Percentiles rank a stretch among this genome's conserved stretches.
phyloP scores from a whole-genome alignment of 257 asterid species.

The Jacaranda copaia region DNA sequence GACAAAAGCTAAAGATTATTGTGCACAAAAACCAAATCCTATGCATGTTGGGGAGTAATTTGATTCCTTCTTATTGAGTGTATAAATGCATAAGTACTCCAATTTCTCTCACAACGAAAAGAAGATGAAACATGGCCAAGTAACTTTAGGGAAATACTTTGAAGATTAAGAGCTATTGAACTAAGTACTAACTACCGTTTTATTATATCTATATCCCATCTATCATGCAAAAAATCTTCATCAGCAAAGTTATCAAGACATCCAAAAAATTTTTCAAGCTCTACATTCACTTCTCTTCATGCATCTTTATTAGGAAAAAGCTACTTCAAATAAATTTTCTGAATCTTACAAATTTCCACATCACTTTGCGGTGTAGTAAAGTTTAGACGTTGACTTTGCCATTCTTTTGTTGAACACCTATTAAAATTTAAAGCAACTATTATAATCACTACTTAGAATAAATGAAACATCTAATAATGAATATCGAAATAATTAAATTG shows the following conservation, averaged over 20 bases:
- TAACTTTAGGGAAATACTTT: not conserved
- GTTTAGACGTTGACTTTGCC: not conserved
- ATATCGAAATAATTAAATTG: not conserved
- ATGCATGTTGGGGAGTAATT: not conserved
- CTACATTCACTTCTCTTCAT: not conserved
- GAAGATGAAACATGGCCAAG: not conserved
- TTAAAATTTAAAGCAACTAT: not conserved
- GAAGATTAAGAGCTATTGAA: not conserved
- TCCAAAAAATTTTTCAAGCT: not conserved
- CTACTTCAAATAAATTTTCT: no score
- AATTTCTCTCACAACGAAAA: conserved; percentile 6
- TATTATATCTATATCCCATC: not conserved
- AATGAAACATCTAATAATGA: not conserved
- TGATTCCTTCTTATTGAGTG: not conserved
- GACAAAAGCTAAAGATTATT: not conserved
- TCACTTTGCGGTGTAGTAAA: conserved; percentile 2
- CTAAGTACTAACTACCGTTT: not conserved
- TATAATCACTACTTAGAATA: not conserved
- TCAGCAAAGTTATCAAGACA: not conserved
- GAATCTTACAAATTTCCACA: not conserved
- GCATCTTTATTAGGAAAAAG: not conserved
- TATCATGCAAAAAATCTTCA: not conserved
- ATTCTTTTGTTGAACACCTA: conserved; percentile 7
- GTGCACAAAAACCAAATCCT: not conserved
- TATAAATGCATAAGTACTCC: not conserved